phyloP scores from a whole-genome alignment of 257 asterid species.

The Nicotiana undulata region DNA sequence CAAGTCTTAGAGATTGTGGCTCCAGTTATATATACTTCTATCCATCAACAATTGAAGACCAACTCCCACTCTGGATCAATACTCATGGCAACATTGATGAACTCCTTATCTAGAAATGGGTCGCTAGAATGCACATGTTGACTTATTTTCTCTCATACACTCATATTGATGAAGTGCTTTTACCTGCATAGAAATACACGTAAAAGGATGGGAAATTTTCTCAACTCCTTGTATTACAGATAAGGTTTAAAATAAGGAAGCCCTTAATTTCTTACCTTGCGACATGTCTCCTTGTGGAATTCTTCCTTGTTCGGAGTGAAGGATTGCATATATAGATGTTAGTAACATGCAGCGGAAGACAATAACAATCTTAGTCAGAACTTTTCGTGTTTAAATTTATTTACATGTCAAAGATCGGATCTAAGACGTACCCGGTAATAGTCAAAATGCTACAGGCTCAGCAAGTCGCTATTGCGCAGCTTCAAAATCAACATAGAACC shows the following conservation, averaged over 20 bases:
- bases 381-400: no score
- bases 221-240: not conserved
- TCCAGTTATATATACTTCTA: no score
- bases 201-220: not conserved
- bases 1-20: not conserved
- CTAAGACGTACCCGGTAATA: no score
- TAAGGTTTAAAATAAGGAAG: not conserved
- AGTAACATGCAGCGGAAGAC: no score
- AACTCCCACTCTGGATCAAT: conserved; percentile 87
- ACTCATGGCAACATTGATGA: conserved; percentile 79
- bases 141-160: conserved; percentile 81
- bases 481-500: no score
- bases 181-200: conserved; percentile 32
- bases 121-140: conserved; percentile 92
- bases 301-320: conserved; percentile 86
- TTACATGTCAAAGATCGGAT: no score
- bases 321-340: no score
- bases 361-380: no score
- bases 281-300: conserved; percentile 79
- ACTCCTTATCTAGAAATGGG: conserved; percentile 49
- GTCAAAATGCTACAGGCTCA: no score
- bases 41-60: conserved; percentile 24
- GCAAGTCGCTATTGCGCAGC: no score
- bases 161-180: conserved; percentile 93
- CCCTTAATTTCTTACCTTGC: conserved; percentile 44